Conservation (phyloP, 768 basidiomycete species). For the Kwoniella botswanensis region DNA sequence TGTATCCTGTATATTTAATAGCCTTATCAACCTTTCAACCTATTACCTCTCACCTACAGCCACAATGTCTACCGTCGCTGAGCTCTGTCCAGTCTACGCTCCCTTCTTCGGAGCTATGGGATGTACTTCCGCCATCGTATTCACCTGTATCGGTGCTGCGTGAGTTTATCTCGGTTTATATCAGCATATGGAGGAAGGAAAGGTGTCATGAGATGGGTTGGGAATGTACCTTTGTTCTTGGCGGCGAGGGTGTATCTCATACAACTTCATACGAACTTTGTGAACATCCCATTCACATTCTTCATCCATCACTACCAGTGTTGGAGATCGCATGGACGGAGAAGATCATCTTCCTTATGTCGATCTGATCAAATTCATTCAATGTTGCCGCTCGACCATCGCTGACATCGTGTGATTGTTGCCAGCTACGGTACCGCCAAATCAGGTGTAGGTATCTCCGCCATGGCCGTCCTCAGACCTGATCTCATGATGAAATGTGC, state of each 20-base stretch:
- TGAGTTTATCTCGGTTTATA: slow-evolving; percentile 28
- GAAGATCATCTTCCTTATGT: neutral
- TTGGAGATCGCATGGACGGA: neutral
- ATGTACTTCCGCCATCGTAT: slow-evolving; percentile 94
- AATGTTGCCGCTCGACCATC: slow-evolving; percentile 1
- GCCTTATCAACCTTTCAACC: neutral
- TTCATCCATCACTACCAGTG: neutral
- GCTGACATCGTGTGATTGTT: neutral
- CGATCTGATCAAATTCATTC: neutral
- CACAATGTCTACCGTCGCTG: slow-evolving; percentile 55
- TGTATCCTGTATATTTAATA: neutral
- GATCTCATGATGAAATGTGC: slow-evolving; percentile 97
- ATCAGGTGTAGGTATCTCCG: slow-evolving; percentile 74
- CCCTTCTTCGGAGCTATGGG: slow-evolving; percentile 99
- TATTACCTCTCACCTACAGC: neutral
- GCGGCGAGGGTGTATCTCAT: neutral
- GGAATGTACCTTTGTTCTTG: slow-evolving; percentile 21
- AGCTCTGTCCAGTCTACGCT: slow-evolving; percentile 73
- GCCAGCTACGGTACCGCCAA: slow-evolving; percentile 96
- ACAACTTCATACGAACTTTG: too few species aligned
- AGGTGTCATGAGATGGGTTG: neutral
- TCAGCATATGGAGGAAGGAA: neutral
- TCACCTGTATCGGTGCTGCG: slow-evolving; percentile 74
- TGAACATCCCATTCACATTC: neutral
- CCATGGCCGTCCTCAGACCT: slow-evolving; percentile 96